Evolutionary conservation across 805 yeast species (phyloP).

Genomic region (Kazachstania psychrophila): DNA sequence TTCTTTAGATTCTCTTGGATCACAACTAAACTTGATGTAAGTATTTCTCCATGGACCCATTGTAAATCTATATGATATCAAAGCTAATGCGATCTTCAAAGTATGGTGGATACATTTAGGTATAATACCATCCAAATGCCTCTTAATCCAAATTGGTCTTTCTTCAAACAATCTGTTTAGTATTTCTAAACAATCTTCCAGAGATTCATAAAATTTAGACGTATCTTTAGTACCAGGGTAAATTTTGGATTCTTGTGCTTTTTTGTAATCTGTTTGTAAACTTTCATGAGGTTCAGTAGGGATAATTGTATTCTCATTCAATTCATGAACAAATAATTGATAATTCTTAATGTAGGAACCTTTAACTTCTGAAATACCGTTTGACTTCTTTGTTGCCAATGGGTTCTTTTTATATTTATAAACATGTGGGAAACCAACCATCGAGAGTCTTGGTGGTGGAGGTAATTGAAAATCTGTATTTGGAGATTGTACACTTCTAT

Average conservation of each 20-base stretch:
- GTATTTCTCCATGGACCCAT: conserved; percentile 95
- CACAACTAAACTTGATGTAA: conserved; percentile 66
- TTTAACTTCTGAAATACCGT: conserved; percentile 40
- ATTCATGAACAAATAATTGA: conserved; percentile 37
- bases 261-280: conserved; percentile 37
- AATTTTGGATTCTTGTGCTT: conserved; percentile 25
- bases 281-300: conserved; percentile 46
- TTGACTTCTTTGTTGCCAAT: conserved; percentile 41
- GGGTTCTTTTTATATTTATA: conserved; percentile 75
- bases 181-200: conserved; percentile 23
- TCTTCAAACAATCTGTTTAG: conserved; percentile 43
- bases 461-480: conserved; percentile 38
- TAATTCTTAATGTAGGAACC: conserved; percentile 37
- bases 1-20: conserved; percentile 51
- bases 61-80: conserved; percentile 68
- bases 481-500: conserved; percentile 18
- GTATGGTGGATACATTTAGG: conserved; percentile 36
- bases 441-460: conserved; percentile 81
- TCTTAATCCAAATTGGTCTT: conserved; percentile 81
- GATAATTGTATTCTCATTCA: conserved; percentile 36
- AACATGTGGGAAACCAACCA: conserved; percentile 64
- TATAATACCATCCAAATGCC: conserved; percentile 51
- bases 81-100: conserved; percentile 72
- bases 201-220: conserved; percentile 25
- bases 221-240: conserved; percentile 31